Evolutionary conservation across 139 green algal genomes (phyloP).

Genomic region (Chlorella sp.): DNA sequence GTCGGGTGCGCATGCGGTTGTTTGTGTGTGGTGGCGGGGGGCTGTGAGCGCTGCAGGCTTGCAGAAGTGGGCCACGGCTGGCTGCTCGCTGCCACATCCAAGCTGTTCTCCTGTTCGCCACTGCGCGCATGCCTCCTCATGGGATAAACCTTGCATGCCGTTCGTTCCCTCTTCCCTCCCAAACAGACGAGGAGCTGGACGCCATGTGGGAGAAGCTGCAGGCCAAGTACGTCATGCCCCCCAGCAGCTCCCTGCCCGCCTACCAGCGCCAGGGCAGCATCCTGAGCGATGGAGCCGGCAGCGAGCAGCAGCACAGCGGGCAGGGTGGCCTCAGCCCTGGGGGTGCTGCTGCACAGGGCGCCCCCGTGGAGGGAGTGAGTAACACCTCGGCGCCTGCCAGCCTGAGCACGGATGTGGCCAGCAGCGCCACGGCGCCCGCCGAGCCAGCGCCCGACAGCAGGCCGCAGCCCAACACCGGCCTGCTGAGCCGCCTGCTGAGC

Average conservation of each 20-base stretch:
- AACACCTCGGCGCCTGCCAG: too few relatives aligned
- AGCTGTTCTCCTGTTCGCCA: too few relatives aligned
- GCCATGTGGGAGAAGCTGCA: constrained; percentile 41
- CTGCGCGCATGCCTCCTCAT: too few relatives aligned
- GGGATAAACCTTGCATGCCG: too few relatives aligned
- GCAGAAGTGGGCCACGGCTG: too few relatives aligned
- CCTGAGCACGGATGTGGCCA: background rate
- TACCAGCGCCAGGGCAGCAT: background rate
- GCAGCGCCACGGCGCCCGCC: background rate
- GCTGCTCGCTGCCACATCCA: too few relatives aligned
- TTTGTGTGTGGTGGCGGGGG: too few relatives aligned
- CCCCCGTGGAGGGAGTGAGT: too few relatives aligned
- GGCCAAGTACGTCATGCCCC: constrained; percentile 14
- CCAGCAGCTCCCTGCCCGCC: background rate
- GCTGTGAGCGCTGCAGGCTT: too few relatives aligned
- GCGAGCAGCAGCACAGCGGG: background rate
- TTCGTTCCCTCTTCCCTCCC: too few relatives aligned
- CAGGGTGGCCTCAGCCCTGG: background rate
- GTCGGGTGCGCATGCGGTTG: background rate
- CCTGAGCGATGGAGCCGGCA: background rate
- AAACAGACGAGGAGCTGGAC: constrained; percentile 38
- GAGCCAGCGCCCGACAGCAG: background rate
- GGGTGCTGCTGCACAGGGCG: too few relatives aligned
- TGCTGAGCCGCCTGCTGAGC: background rate
- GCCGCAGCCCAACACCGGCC: background rate